Evolutionary conservation across 2,329 filamentous ascomycete genomes (phyloP), one percentile per base, ranked within the genome.

Genomic region (Alternaria atra): DNA sequence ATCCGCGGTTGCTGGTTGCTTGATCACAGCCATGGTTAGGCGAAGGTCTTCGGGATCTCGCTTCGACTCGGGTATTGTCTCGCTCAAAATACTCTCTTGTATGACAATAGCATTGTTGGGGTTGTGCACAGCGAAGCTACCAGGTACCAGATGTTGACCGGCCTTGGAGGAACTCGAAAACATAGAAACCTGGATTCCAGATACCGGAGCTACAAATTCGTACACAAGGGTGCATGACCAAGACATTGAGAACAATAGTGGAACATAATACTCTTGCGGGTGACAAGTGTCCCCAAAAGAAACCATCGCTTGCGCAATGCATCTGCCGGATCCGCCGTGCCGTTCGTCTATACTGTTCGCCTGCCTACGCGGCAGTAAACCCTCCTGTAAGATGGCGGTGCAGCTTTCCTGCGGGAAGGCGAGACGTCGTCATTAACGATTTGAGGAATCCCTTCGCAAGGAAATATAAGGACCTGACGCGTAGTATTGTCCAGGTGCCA

Each of bases 371-470:
- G 30, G 29, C 44, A 15, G 17, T 32, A 32, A 32, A 47, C n/a
- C 10, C n/a, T 32, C 29, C 27, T 32, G 3, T 47, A 17, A 20
- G 9, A 47, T 17, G 10, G 29, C 27, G 12, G 44, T 32, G 10
- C 29, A 30, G 17, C 17, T 47, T 27, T 27, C 44, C 17, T 47
- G 44, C 27, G 10, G 10, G 15, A 46, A n/a, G 29, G n/a, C 27
- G 7, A 46, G 43, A 47, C 12, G 29, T 30, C 29, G 27, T 13
- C 32, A n/a, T 47, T 32, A 20, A 47, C 23, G 25, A 46, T 29
- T 29, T 35, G 23, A 55, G 52, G 23, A 46, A 55, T 40, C 30
- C 34, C 52, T 55, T 48, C 32, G 10, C 7, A 35, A 35, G 30
- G 13, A 37, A 23, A 47, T 47, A 15, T 20, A 15, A 23, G 5